phyloP scores from a whole-genome alignment of 1,139 yeast genomes.

The Pichia sp. region DNA sequence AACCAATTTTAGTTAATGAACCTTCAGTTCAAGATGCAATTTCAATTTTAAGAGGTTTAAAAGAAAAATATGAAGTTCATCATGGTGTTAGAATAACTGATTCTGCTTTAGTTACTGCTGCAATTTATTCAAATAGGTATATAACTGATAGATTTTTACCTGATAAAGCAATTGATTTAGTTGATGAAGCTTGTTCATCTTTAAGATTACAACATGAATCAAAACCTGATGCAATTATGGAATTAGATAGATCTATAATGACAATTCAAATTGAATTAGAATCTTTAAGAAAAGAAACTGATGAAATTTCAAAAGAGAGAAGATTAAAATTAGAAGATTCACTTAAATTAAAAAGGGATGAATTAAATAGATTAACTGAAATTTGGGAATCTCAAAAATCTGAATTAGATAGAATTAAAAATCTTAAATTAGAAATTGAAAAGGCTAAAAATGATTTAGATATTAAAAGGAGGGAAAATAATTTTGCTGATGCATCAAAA shows the following conservation, averaged over 20 bases:
- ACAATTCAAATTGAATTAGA: slow-evolving; percentile 92
- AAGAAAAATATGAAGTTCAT: slow-evolving; percentile 92
- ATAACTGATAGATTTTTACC: slow-evolving; percentile 89
- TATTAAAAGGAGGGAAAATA: slow-evolving; percentile 73
- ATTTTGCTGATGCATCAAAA: slow-evolving; percentile 83
- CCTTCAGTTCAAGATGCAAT: slow-evolving; percentile 93
- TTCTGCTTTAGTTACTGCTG: slow-evolving; percentile 90
- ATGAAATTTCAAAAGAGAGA: slow-evolving; percentile 73
- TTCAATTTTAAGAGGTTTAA: slow-evolving; percentile 84
- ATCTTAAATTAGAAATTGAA: slow-evolving; percentile 75
- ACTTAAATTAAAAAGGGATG: slow-evolving; percentile 54
- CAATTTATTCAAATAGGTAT: slow-evolving; percentile 82
- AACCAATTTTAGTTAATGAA: slow-evolving; percentile 79
- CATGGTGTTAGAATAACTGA: slow-evolving; percentile 97
- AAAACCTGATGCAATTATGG: slow-evolving; percentile 90
- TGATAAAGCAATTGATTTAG: slow-evolving; percentile 92
- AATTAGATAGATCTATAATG: slow-evolving; percentile 82
- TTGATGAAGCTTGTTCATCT: slow-evolving; percentile 96
- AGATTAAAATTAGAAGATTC: slow-evolving; percentile 59
- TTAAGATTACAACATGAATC: slow-evolving; percentile 92
- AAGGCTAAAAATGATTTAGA: slow-evolving; percentile 79
- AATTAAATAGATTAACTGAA: slow-evolving; percentile 61
- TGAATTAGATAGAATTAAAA: slow-evolving; percentile 68
- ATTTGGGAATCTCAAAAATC: slow-evolving; percentile 82
- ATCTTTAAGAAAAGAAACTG: slow-evolving; percentile 87